These are phyloP conservation scores for Gossypium rotundifolium DNA, from an alignment of 345 rosid species.

Conservation along the genomic window DNA sequence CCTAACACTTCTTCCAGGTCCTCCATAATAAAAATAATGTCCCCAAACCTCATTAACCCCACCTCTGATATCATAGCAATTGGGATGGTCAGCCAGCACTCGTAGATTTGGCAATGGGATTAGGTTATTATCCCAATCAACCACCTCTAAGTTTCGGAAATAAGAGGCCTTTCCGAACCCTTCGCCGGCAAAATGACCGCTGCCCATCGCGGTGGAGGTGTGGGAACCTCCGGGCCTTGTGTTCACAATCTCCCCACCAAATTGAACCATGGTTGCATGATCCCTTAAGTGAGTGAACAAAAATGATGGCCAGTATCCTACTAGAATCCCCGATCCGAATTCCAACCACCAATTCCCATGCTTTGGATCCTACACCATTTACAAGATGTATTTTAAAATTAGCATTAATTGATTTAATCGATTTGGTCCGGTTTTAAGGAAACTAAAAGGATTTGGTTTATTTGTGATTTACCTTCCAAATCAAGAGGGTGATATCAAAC, in stretches of 20 bases:
- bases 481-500: slow-evolving; percentile 79
- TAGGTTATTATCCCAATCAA: slow-evolving; percentile 91
- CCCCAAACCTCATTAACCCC: slow-evolving; percentile 88
- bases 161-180: slow-evolving; percentile 90
- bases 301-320: slow-evolving; percentile 92
- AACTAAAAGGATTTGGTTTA: too few relatives aligned
- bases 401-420: too few relatives aligned
- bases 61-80: slow-evolving; percentile 83
- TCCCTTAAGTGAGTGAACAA: slow-evolving; percentile 73
- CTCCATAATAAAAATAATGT: slow-evolving; percentile 86
- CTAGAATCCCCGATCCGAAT: slow-evolving; percentile 81
- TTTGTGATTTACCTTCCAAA: slow-evolving; percentile 77
- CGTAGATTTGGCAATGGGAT: slow-evolving; percentile 55
- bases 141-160: slow-evolving; percentile 80
- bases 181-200: slow-evolving; percentile 89
- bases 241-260: slow-evolving; percentile 88
- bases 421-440: too few relatives aligned
- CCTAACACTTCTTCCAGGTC: slow-evolving; percentile 84
- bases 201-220: slow-evolving; percentile 91
- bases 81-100: slow-evolving; percentile 80
- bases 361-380: slow-evolving; percentile 72
- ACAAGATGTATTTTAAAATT: neutral
- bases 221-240: slow-evolving; percentile 67
- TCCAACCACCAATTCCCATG: slow-evolving; percentile 99
- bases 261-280: slow-evolving; percentile 92